phyloP scores from a whole-genome alignment of 2,329 filamentous ascomycete species.

The Aspergillus awamori region DNA sequence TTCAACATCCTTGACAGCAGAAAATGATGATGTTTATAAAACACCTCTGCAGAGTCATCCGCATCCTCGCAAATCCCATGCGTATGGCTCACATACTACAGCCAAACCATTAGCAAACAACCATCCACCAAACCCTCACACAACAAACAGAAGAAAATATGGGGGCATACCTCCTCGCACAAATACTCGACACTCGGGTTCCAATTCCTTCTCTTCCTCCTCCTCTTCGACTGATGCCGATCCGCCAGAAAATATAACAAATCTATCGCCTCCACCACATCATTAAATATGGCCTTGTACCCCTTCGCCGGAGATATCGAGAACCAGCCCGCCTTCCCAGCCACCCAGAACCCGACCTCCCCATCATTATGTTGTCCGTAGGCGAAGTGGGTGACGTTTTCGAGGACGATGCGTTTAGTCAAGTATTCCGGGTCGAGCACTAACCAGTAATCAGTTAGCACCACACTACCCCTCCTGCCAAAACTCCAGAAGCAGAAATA shows the following conservation, averaged over 20 bases:
- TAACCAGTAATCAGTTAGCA: conserved; percentile 16
- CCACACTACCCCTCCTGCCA: not conserved
- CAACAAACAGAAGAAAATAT: not conserved
- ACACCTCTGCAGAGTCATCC: conserved; percentile 51
- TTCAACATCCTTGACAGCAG: conserved; percentile 52
- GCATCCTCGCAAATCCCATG: conserved; percentile 47
- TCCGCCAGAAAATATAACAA: conserved; percentile 65
- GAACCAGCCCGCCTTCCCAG: conserved; percentile 66
- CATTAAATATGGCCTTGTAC: conserved; percentile 57
- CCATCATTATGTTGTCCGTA: conserved; percentile 59
- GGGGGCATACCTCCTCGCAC: conserved; percentile 40
- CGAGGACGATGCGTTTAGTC: conserved; percentile 50
- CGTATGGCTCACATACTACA: conserved; percentile 47
- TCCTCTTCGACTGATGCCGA: conserved; percentile 50
- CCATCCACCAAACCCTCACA: not conserved
- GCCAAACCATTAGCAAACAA: not conserved
- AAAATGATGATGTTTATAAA: conserved; percentile 50
- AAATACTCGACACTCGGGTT: conserved; percentile 43
- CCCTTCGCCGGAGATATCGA: conserved; percentile 56
- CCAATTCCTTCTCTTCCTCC: conserved; percentile 36
- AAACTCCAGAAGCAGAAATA: not conserved
- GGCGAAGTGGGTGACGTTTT: conserved; percentile 53
- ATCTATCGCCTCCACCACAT: conserved; percentile 62
- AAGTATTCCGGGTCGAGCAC: conserved; percentile 44
- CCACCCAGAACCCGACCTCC: conserved; percentile 62